phyloP scores from a whole-genome alignment of 768 basidiomycete species.

The Antrodiella citrinella region DNA sequence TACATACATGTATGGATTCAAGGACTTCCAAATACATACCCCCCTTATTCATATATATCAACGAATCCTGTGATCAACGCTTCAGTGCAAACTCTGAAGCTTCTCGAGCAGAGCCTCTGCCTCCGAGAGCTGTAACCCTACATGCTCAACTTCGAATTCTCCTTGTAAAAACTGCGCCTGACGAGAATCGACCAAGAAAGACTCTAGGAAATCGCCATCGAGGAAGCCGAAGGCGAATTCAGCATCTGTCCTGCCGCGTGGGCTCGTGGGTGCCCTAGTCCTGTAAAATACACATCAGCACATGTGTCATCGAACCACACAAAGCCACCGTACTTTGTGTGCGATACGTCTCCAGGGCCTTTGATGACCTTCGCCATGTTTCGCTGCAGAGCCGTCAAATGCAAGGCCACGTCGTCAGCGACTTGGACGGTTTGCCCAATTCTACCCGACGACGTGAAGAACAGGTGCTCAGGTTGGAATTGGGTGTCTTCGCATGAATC shows the following conservation, averaged over 20 bases:
- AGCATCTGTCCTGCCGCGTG: conserved; percentile 47
- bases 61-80: neutral
- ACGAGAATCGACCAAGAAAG: conserved; percentile 39
- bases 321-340: conserved; percentile 43
- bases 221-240: conserved; percentile 68
- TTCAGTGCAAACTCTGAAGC: conserved; percentile 35
- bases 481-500: conserved; percentile 33
- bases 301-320: too few species aligned
- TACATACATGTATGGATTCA: neutral
- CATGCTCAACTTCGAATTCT: conserved; percentile 46
- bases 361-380: conserved; percentile 54
- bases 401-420: conserved; percentile 37
- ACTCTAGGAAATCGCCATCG: conserved; percentile 82
- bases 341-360: conserved; percentile 48
- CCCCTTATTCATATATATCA: neutral
- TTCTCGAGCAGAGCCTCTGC: conserved; percentile 33
- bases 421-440: conserved; percentile 69
- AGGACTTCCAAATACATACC: neutral
- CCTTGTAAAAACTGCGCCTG: conserved; percentile 50
- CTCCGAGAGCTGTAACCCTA: conserved; percentile 38
- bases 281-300: conserved; percentile 27
- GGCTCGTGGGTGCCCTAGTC: conserved; percentile 61
- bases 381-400: conserved; percentile 65
- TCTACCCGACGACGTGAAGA: conserved; percentile 71
- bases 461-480: conserved; percentile 54